Evolutionary conservation across 2,329 filamentous ascomycete species (phyloP), one percentile per base, ranked within the genome.

Genomic region (Huntiella abstrusa): DNA sequence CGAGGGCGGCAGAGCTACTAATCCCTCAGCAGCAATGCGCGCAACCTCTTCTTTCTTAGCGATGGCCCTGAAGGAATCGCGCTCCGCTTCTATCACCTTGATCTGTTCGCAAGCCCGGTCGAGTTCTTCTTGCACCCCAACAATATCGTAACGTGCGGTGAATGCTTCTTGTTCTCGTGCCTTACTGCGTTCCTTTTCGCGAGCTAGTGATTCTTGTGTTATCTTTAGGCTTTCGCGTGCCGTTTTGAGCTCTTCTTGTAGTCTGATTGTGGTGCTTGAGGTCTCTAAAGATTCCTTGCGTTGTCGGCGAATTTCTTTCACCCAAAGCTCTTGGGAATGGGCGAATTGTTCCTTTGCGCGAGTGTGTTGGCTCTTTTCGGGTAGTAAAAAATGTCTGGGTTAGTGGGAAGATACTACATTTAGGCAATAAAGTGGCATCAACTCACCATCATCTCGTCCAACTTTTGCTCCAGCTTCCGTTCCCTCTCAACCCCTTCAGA

Each of bases 271-370:
- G 8, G 65, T 61, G 2, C 78, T 82, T 53, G 82, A 77, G n/a
- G 73, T 71, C 56, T 83, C 83, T 67, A 83, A 83, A 2, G 75
- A 76, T 54, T 84, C 80, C 54, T 84, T 84, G 43, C 77, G 68
- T 7, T 73, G 70, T 47, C 75, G 69, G 46, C 79, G 71, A 38
- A 83, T 76, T 58, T 84, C 80, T 57, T 83, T 83, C 55, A 84
- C 80, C 71, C 79, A 83, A 7, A 81, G 60, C 15, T 73, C 63
- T 58, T 79, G 73, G 7, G 75, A 77, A 56, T 80, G 75, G 35
- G 71, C 69, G 53, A 80, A 70, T 34, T 75, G 79, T 55, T 81
- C 79, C 59, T 83, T 83, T 44, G 74, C 71, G 51, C 75, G 75
- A 28, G 74, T 71, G 55, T 79, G 79, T 56, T 78, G 79, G 54